Evolutionary conservation across 805 yeast species (phyloP), one percentile per base, ranked within the genome.

Genomic region (Ogataea angusta): DNA sequence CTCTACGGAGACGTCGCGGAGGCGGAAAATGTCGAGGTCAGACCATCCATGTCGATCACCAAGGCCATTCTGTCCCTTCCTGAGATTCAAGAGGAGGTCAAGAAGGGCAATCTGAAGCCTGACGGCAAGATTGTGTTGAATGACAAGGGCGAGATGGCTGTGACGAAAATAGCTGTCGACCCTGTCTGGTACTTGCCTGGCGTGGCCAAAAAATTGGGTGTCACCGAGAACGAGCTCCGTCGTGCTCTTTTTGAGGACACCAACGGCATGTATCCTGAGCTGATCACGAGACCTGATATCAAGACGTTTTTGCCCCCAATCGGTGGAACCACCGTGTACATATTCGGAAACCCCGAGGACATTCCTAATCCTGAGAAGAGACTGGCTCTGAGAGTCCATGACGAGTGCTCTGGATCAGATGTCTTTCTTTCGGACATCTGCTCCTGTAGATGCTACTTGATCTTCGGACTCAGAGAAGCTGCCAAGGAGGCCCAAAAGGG

Each of bases 111-210:
- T 38, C 53, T 80, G 34, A 49, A 59, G 40, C 80, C 81, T 22
- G 86, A 80, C 55, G 85, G 85, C 42, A 66, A 75, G 27, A 60
- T 80, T 48, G 85, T 80, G 22, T 62, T 78, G 45, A 80, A 80
- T 60, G 63, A 67, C 25, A 61, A 71, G 43, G 86, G 86, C 51
- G 85, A 80, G 48, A 62, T 80, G 54, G 75, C 74, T 25, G 80
- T 77, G 28, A 73, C 82, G 24, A 80, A 80, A 55, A 68, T 80
- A 43, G 86, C 86, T 3, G 78, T 78, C 29, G 86, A 80, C 53
- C 85, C 85, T 13, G 85, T 80, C 28, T 80, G 86, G 85, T 72
- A 76, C 51, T 65, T 80, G 42, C 86, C 86, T 3, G 84, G 83
- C 19, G 81, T 80, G 43, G 86, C 85, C 19, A 68, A 75, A 56